Evolutionary conservation across 768 basidiomycete genomes (phyloP).

Genomic region (Rhodotorula babjevae): DNA sequence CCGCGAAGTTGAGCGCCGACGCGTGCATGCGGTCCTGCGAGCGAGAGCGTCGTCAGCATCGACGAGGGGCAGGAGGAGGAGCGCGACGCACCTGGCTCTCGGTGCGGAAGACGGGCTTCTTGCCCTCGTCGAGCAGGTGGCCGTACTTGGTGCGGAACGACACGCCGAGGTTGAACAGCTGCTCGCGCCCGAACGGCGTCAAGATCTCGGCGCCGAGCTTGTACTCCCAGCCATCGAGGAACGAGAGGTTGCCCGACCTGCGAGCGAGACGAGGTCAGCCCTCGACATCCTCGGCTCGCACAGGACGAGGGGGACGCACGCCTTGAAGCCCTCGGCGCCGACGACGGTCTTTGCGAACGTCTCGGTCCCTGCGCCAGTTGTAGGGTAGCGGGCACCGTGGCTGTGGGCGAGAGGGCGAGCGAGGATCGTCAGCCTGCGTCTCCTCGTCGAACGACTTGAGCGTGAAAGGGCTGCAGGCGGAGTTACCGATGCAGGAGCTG

Average conservation of each 20-base stretch:
- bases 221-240: constrained; percentile 81
- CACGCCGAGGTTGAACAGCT: constrained; percentile 71
- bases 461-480: not conserved
- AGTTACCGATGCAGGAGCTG: constrained; percentile 32
- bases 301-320: not conserved
- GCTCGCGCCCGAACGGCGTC: constrained; percentile 85
- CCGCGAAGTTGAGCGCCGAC: constrained; percentile 53
- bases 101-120: constrained; percentile 68
- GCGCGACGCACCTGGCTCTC: not conserved
- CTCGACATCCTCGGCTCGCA: not conserved
- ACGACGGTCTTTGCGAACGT: constrained; percentile 54
- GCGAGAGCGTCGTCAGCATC: not conserved
- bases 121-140: constrained; percentile 59
- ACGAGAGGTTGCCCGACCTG: constrained; percentile 58
- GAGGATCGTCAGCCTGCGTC: not conserved
- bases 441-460: not conserved
- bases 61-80: constrained; percentile 48
- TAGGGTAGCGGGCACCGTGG: constrained; percentile 68
- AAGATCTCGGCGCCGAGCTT: constrained; percentile 79
- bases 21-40: constrained; percentile 56
- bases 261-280: too few species aligned
- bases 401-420: not conserved
- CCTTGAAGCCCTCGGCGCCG: constrained; percentile 54
- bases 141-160: constrained; percentile 67
- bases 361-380: constrained; percentile 50